Evolutionary conservation across 2,329 filamentous ascomycete genomes (phyloP), one percentile per base, ranked within the genome.

Genomic region (Orbilia blumenaviensis): DNA sequence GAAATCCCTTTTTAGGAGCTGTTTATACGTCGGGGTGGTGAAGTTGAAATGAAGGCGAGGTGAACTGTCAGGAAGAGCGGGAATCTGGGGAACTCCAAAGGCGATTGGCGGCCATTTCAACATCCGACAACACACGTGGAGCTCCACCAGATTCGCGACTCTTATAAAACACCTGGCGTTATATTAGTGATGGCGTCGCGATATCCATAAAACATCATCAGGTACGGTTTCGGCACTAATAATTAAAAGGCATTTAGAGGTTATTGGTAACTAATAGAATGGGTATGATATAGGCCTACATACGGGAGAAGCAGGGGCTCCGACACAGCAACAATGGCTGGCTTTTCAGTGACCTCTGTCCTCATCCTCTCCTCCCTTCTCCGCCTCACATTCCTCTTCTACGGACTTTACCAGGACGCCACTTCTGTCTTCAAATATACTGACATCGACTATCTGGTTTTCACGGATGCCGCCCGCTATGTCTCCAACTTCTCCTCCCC

Each of bases 371-470:
- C 87, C 10, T 86, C 88, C 60, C 80, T 89, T 54, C 87, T 99
- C 23, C 92, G 95, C 76, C 82, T 88, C 4, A 82, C 85, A 32
- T 89, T 99, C 78, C 88, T 98, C 58, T 82, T 96, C 80, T 98
- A 98, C 83, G 94, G 95, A 72, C 88, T 93, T 76, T 94, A 92
- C 86, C 95, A 99, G 85, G 95, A 99, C 84, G 90, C 92, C 75
- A 87, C 94, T 84, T 96, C 93, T 6, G 90, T 94, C 12, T 85
- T 99, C 81, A 98, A 98, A 84, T 99, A 98, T 85, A 99, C 95
- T 61, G 95, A 99, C 84, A 97, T 99, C 80, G 95, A 99, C 86
- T 99, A 99, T 84, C 89, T 93, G 78, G 95, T 99, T 82, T 99
- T 99, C 86, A 98, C 95, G 56, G 94, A 98, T 83, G 95, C 95